Evolutionary conservation across 345 rosid species (phyloP).

Genomic region (Ceriops zippeliana): DNA sequence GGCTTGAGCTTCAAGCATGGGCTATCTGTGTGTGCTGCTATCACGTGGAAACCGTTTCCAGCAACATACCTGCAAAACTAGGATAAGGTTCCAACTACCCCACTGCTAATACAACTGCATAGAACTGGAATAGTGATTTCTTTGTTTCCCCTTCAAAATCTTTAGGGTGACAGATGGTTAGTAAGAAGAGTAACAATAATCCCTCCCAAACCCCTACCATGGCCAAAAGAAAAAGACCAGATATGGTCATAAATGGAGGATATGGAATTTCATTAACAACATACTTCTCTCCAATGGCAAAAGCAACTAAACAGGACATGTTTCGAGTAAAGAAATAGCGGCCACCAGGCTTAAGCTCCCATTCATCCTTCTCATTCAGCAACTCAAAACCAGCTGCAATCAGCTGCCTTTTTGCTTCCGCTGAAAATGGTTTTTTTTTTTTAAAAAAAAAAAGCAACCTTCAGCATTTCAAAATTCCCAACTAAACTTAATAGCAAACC

Average conservation of each 20-base stretch:
- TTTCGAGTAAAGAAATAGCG: constrained; percentile 90
- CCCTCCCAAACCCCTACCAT: no score
- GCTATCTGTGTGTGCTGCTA: constrained; percentile 96
- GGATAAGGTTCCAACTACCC: background rate
- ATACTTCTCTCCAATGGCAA: constrained; percentile 86
- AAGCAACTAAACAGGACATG: constrained; percentile 92
- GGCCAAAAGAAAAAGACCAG: background rate
- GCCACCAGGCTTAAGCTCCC: constrained; percentile 90
- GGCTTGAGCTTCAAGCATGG: constrained; percentile 95
- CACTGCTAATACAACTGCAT: background rate
- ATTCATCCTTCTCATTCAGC: constrained; percentile 73
- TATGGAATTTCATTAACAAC: constrained; percentile 14
- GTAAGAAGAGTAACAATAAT: no score
- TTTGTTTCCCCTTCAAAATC: no score
- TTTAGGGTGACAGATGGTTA: no score
- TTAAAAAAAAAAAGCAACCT: background rate
- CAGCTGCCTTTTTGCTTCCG: constrained; percentile 76
- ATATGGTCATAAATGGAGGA: background rate
- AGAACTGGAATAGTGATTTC: no score
- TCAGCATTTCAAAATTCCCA: background rate
- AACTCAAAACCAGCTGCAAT: constrained; percentile 67
- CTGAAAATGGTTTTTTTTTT: constrained; percentile 28
- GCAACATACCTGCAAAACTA: constrained; percentile 58
- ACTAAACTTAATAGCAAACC: background rate
- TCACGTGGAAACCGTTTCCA: constrained; percentile 81